Evolutionary conservation across 2,329 filamentous ascomycete genomes (phyloP), one percentile per base, ranked within the genome.

Genomic region (Penicillium sp.): DNA sequence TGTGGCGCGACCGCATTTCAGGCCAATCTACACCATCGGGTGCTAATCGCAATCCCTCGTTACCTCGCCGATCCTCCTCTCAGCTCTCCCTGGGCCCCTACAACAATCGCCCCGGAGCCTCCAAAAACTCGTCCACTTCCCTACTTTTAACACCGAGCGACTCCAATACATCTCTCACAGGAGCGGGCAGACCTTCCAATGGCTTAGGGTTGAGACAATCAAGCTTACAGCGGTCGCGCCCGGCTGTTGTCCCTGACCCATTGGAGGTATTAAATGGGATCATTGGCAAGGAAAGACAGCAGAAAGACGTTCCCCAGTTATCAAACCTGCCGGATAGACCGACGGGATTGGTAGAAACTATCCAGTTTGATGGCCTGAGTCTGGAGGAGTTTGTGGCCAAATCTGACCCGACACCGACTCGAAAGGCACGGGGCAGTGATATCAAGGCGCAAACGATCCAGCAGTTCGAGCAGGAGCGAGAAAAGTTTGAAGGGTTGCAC

Each of bases 1-100:
- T 95, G 89, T 95, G 90, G 90, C 83, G 95, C 66, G 90, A 95
- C 75, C 86, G 90, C 68, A 83, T 95, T 58, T 85, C 87, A 57
- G 83, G 80, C 62, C 84, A 87, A 70, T 80, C 84, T 49, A 83
- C 81, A 68, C 75, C 82, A 71, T 77, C 81, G 49, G 78, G 81
- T 55, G 82, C 82, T 42, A 67, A 80, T 67, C 83, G 89, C 66
- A 76, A 85, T 43, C 87, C 83, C 65, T 90, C 89, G 42, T 79
- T 84, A 25, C 80, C 82, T 35, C 81, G 81, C 57, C 79, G 86
- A 66, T 81, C 86, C 44, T 82, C 85, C 10, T 83, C 80, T 65
- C 82, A 81, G 64, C 81, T 88, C 50, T 84, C 81, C 37, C 87
- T 87, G 7, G 84, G 84, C 60, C 74, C 84, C 50, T 81, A 84